phyloP scores from a whole-genome alignment of 306 rosid genomes.

The Quercus aquifolioides region DNA sequence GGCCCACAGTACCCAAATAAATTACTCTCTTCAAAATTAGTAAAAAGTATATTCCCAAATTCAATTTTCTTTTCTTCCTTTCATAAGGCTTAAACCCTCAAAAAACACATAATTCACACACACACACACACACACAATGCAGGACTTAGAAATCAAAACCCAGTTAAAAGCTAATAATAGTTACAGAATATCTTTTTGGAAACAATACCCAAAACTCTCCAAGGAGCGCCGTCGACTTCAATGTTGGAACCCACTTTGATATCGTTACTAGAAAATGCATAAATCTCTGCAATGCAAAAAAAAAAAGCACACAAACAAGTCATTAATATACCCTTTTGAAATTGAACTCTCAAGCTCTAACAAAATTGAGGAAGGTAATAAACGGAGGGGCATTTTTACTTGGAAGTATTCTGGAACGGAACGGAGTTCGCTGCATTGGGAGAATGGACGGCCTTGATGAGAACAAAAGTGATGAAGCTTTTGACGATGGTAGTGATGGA shows the following conservation, averaged over 20 bases:
- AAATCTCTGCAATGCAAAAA: slow-evolving; percentile 47
- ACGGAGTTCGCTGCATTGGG: slow-evolving; percentile 30
- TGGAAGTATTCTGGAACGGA: slow-evolving; percentile 32
- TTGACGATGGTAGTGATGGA: slow-evolving; percentile 12
- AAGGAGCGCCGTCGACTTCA: slow-evolving; percentile 92
- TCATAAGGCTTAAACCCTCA: not conserved
- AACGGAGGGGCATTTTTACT: slow-evolving; percentile 16
- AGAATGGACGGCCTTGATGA: slow-evolving; percentile 39
- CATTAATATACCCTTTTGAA: not conserved
- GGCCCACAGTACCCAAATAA: too few relatives aligned
- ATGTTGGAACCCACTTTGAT: slow-evolving; percentile 81
- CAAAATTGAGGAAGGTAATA: too few relatives aligned
- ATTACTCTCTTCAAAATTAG: too few relatives aligned
- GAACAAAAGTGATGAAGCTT: slow-evolving; percentile 20
- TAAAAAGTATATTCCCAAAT: too few relatives aligned
- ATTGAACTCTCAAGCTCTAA: too few relatives aligned
- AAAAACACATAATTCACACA: not conserved
- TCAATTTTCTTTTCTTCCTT: too few relatives aligned
- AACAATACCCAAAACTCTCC: slow-evolving; percentile 71
- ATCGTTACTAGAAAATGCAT: slow-evolving; percentile 80
- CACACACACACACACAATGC: not conserved
- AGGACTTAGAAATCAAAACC: not conserved
- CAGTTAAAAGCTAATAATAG: not conserved
- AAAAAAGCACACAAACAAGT: not conserved
- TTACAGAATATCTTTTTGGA: not conserved